Base-by-base conservation (phyloP, 2,329 filamentous ascomycete species). In the Epichloe gansuensis region DNA sequence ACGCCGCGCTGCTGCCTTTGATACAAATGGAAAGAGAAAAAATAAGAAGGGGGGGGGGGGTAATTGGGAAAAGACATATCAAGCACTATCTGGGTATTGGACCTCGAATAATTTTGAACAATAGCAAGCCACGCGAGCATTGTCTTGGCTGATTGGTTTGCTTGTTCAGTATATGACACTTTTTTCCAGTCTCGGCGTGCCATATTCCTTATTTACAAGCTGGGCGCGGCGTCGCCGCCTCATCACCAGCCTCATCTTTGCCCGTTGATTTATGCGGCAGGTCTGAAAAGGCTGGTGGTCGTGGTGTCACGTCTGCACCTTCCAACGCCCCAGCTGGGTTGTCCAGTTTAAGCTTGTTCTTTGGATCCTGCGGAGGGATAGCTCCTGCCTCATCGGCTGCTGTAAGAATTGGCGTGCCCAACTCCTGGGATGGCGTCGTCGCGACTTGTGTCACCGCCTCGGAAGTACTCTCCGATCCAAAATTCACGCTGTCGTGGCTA, bases 401-500 rank as follows among this genome's bases (percentile, higher is more conserved):
- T 17, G 58, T 59, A 25, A 69, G 55, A 8, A 64, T 49, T 12
- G 64, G 66, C 49, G 61, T 59, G 55, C 60, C 63, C 52, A 65
- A 55, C 53, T 75, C 73, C 42, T 69, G 69, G 2, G 68, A 71
- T 1, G 76, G 74, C 15, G 74, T 78, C 8, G 72, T 75, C 43
- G 62, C 66, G 12, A 75, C 71, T 60, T 77, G 73, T 3, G 75
- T 76, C n/a, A 71, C 65, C n/a, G 73, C 71, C 56, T 77, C 76
- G 1, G 71, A 65, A 13, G 72, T 72, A 57, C 69, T 73, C 46
- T 78, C 77, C 3, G 76, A 75, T 11, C 69, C 67, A 12, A 76
- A 50, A 1, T 73, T 73, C 51, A 87, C 79, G 62, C 90, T 95
- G 47, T 94, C 91, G 60, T 91, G 85, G 63, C 89, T 95, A 66